Evolutionary conservation across 257 asterid genomes (phyloP).

Genomic region (Solanum etuberosum): DNA sequence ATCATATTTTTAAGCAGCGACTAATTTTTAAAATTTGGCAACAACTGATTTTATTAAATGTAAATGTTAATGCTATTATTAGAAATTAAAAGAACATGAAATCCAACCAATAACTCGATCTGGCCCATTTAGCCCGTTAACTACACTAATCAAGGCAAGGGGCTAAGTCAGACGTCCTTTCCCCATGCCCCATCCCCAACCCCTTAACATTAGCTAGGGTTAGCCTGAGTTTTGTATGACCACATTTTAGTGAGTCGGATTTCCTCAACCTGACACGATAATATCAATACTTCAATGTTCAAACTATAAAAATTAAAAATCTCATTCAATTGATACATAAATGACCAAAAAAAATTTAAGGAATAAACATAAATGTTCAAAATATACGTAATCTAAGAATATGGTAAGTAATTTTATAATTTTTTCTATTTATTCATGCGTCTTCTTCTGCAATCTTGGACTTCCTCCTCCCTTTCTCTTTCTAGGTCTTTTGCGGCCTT

Average conservation of each 20-base stretch:
- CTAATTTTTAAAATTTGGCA: not conserved
- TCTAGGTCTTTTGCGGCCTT: not conserved
- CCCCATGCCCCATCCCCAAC: not conserved
- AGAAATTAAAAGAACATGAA: not conserved
- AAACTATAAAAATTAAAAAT: too few relatives aligned
- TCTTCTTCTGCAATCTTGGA: not conserved
- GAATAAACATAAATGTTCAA: not conserved
- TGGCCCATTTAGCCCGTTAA: not conserved
- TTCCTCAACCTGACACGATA: too few relatives aligned
- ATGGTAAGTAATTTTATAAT: not conserved
- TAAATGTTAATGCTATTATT: too few relatives aligned
- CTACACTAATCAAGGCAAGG: not conserved
- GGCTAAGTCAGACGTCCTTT: not conserved
- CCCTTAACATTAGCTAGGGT: not conserved
- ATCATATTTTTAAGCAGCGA: not conserved
- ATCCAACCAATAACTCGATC: not conserved
- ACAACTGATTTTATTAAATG: too few relatives aligned
- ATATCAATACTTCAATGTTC: too few relatives aligned
- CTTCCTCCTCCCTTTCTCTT: not conserved
- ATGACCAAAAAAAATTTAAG: not conserved
- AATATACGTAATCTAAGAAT: not conserved
- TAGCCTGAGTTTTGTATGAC: not conserved
- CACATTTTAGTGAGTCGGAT: not conserved
- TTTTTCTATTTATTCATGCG: not conserved
- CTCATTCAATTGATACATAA: not conserved